Evolutionary conservation across 352 stramenopile genomes (phyloP).

Genomic region (Bremia lactucae): DNA sequence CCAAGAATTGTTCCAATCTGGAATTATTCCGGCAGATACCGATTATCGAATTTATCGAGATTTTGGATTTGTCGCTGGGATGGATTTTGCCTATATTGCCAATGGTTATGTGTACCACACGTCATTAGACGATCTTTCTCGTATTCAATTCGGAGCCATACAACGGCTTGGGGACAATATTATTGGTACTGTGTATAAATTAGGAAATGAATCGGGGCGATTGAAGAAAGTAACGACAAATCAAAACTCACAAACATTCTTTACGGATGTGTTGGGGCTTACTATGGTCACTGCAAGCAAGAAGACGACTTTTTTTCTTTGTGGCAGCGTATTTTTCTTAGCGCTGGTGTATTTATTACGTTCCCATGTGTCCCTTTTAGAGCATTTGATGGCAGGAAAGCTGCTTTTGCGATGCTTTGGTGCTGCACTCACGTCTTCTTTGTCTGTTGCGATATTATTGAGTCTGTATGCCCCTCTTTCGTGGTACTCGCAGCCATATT

Average conservation of each 20-base stretch:
- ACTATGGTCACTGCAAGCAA: constrained; percentile 58
- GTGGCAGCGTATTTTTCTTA: constrained; percentile 25
- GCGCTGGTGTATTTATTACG: constrained; percentile 34
- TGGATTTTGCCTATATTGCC: constrained; percentile 76
- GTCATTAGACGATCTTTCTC: constrained; percentile 49
- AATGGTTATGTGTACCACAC: constrained; percentile 82
- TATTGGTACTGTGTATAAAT: constrained; percentile 40
- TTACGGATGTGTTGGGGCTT: constrained; percentile 57
- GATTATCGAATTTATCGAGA: constrained; percentile 69
- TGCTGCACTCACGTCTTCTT: constrained; percentile 19
- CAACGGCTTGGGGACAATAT: constrained; percentile 70
- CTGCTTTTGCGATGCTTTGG: constrained; percentile 29
- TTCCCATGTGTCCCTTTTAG: constrained; percentile 30
- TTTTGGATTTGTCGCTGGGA: constrained; percentile 61
- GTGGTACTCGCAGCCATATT: constrained; percentile 54
- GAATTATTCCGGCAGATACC: constrained; percentile 58
- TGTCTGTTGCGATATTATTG: constrained; percentile 39
- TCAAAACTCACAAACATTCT: constrained; percentile 55
- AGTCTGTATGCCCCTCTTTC: constrained; percentile 52
- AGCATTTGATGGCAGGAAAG: constrained; percentile 29
- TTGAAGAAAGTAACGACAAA: constrained; percentile 51
- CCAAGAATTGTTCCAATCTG: constrained; percentile 69
- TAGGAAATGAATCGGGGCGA: constrained; percentile 28
- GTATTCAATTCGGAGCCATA: constrained; percentile 52
- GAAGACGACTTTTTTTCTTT: constrained; percentile 26